These are phyloP conservation scores for Apiotrichum gamsii DNA, from an alignment of 1,284 basidiomycete species.

Conservation along the genomic window DNA sequence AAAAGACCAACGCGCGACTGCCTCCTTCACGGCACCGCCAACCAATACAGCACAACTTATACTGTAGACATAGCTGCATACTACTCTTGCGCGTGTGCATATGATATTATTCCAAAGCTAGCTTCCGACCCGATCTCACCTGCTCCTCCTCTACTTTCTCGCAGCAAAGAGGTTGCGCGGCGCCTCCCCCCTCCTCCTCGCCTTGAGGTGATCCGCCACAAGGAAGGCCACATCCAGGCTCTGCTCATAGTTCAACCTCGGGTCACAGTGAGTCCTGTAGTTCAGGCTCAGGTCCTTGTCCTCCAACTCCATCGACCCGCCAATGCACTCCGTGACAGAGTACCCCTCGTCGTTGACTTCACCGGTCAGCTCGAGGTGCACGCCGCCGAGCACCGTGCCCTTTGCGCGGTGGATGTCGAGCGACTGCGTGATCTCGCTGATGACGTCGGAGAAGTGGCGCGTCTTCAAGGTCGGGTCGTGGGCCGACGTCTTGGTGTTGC, in stretches of 20 bases:
- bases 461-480: conserved; percentile 66
- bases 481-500: conserved; percentile 70
- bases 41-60: too few relatives aligned
- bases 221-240: conserved; percentile 52
- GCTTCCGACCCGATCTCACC: too few relatives aligned
- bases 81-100: too few relatives aligned
- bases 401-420: conserved; percentile 70
- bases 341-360: conserved; percentile 89
- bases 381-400: conserved; percentile 77
- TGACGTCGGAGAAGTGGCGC: conserved; percentile 83
- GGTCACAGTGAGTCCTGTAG: conserved; percentile 52
- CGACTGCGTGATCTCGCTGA: conserved; percentile 75
- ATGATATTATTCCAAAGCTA: not conserved
- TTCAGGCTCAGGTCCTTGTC: conserved; percentile 53
- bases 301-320: conserved; percentile 54
- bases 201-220: conserved; percentile 46
- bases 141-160: not conserved
- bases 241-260: conserved; percentile 54
- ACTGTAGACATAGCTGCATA: too few relatives aligned
- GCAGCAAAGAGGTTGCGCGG: conserved; percentile 32
- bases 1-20: not conserved
- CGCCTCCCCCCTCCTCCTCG: conserved; percentile 38
- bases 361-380: conserved; percentile 93
- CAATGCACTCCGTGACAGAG: conserved; percentile 65
- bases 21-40: too few relatives aligned